Evolutionary conservation across 2,329 filamentous ascomycete species (phyloP).

Genomic region (Phaeosphaeria sp.): DNA sequence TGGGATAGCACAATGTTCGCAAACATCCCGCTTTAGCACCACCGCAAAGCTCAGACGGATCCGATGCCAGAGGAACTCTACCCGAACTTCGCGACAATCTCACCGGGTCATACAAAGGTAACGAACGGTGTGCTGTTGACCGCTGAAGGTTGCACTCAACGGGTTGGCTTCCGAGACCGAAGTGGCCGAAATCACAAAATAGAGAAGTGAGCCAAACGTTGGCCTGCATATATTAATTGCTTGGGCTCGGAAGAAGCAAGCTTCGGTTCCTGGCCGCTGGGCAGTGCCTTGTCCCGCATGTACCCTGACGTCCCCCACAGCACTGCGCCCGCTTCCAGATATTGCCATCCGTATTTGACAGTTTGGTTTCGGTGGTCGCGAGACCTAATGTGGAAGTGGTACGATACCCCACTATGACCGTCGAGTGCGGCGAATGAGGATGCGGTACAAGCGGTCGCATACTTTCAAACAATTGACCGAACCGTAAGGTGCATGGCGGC

Average conservation of each 20-base stretch:
- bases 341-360: background rate
- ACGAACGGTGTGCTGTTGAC: background rate
- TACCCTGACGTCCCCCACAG: background rate
- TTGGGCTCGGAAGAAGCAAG: background rate
- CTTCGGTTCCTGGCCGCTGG: background rate
- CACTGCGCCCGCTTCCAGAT: background rate
- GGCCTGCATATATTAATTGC: background rate
- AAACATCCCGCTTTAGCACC: background rate
- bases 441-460: background rate
- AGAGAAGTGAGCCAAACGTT: background rate
- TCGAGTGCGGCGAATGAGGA: background rate
- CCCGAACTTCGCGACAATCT: background rate
- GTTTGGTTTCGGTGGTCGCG: slow-evolving; percentile 6
- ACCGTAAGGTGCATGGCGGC: background rate
- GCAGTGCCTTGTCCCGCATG: background rate
- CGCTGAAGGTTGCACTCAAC: background rate
- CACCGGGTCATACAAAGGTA: background rate
- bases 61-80: background rate
- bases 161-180: background rate
- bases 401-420: slow-evolving; percentile 2
- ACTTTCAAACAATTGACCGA: background rate
- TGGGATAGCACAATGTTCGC: no score
- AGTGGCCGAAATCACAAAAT: background rate
- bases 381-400: slow-evolving; percentile 6
- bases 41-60: background rate